Base-by-base conservation (phyloP, 768 basidiomycete species). In the Mycena alexandri region DNA sequence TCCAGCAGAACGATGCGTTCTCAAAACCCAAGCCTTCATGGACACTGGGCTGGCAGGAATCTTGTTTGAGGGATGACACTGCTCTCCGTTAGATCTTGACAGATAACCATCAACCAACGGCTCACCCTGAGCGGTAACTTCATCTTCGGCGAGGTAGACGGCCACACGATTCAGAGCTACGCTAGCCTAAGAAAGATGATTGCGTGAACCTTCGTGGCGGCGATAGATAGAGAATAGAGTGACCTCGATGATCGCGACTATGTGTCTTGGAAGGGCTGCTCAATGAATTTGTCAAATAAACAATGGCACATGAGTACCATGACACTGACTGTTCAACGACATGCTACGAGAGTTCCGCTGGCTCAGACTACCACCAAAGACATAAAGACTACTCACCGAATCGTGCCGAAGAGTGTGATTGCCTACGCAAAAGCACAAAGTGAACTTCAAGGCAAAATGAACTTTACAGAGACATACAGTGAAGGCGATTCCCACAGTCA, bases 401-500 rank as follows among this genome's bases (percentile, higher is more conserved):
- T 12, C 48, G 41, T 54, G 71, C 93, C 93, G 79, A 96, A 97
- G 43, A 96, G 76, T 0, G 93, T 86, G 41, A 97, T 91, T 0
- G 94, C 85, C 87, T 91, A 55, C 3, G 10, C n/a, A 8, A 43
- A 7, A 19, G 24, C 25, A 6, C 14, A 14, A 9, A 12, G 41
- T 22, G 25, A 7, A 5, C 7, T 0, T 41, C 29, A 62, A 16
- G 19, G 14, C 9, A 19, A 43, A 16, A 22, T 48, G 33, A 1
- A 16, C 16, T 2, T n/a, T 19, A 10, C 9, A 25, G 22, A 29
- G 29, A 80, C 87, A 41, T 55, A 90, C 90, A 42, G 96, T 97
- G 75, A 97, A 97, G 0, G 96, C 96, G 16, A 88, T 84, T 12
- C 90, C 84, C 47, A 95, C 84, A 0, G 93, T 91, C 55, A 98